These are phyloP conservation scores for Talaromyces proteolyticus DNA, from an alignment of 495 filamentous ascomycete genomes.

Conservation along the genomic window DNA sequence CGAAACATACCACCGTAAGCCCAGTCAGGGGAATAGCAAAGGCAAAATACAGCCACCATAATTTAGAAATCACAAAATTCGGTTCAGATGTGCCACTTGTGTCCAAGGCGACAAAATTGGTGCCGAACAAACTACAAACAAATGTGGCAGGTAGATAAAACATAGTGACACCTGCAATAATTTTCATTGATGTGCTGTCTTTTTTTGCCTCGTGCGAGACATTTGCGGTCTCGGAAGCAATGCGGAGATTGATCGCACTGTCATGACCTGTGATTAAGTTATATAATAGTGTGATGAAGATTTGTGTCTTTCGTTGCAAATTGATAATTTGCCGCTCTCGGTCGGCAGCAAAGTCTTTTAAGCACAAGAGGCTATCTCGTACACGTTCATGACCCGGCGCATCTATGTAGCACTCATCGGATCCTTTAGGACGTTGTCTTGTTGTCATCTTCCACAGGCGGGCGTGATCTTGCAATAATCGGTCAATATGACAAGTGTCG, in stretches of 20 bases:
- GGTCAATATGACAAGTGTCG: slow-evolving; percentile 9
- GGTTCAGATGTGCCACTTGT: slow-evolving; percentile 6
- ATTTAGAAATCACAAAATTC: slow-evolving; percentile 10
- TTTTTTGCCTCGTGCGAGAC: slow-evolving; percentile 23
- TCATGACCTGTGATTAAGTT: slow-evolving; percentile 18
- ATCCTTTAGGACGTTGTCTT: neutral
- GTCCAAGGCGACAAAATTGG: slow-evolving; percentile 12
- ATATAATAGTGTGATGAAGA: slow-evolving; percentile 14
- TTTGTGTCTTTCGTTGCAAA: slow-evolving; percentile 9
- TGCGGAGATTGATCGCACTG: slow-evolving; percentile 13
- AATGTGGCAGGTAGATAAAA: slow-evolving; percentile 31
- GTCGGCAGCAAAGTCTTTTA: slow-evolving; percentile 10
- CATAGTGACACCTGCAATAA: slow-evolving; percentile 31
- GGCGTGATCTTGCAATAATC: slow-evolving; percentile 9
- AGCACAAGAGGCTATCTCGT: slow-evolving; percentile 7
- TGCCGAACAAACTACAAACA: slow-evolving; percentile 17
- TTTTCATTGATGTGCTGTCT: slow-evolving; percentile 31
- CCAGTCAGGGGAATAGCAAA: slow-evolving; percentile 14
- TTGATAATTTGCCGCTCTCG: slow-evolving; percentile 11
- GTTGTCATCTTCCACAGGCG: slow-evolving; percentile 6
- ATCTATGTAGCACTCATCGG: neutral
- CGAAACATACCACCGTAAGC: slow-evolving; percentile 11
- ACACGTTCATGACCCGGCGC: slow-evolving; percentile 5
- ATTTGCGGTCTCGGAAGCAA: slow-evolving; percentile 18
- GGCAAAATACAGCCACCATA: slow-evolving; percentile 15